A percentile compares a stretch with the other conserved stretches of the same genome.
Evolutionary conservation across 1,139 yeast genomes (phyloP).

Genomic region (Hansenula sp.): DNA sequence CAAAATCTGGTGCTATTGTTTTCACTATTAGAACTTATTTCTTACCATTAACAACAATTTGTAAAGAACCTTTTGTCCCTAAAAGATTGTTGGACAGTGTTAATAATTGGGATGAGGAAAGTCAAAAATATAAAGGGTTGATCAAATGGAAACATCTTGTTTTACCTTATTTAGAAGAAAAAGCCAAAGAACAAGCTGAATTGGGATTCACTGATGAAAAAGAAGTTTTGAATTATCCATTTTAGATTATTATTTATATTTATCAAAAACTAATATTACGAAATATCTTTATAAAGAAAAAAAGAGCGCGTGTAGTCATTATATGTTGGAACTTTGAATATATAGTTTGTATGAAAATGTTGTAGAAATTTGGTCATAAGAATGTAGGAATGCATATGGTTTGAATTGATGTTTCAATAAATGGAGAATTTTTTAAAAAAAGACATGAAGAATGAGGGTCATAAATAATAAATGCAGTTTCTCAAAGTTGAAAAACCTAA

Average conservation of each 20-base stretch:
- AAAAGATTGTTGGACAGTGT: slow-evolving; percentile 52
- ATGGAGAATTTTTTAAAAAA: too few relatives aligned
- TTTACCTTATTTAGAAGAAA: slow-evolving; percentile 46
- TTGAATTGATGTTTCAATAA: neutral
- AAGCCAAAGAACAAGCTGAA: slow-evolving; percentile 46
- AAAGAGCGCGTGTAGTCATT: too few relatives aligned
- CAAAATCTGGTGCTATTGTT: slow-evolving; percentile 51
- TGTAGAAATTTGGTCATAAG: too few relatives aligned
- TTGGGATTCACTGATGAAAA: neutral
- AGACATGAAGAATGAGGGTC: slow-evolving; percentile 8
- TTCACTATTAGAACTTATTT: slow-evolving; percentile 60
- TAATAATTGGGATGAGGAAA: slow-evolving; percentile 50
- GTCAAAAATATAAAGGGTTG: slow-evolving; percentile 51
- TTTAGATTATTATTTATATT: neutral
- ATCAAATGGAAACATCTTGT: slow-evolving; percentile 46
- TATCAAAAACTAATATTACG: too few relatives aligned
- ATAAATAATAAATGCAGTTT: slow-evolving; percentile 1
- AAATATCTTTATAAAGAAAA: too few relatives aligned
- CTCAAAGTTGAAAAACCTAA: slow-evolving; percentile 1
- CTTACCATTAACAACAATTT: slow-evolving; percentile 44
- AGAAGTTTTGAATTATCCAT: neutral
- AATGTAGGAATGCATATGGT: neutral
- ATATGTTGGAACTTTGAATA: too few relatives aligned
- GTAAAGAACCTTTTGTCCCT: slow-evolving; percentile 53
- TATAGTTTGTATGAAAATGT: too few relatives aligned